Conservation (phyloP, 345 rosid species). For the Angophora floribunda region DNA sequence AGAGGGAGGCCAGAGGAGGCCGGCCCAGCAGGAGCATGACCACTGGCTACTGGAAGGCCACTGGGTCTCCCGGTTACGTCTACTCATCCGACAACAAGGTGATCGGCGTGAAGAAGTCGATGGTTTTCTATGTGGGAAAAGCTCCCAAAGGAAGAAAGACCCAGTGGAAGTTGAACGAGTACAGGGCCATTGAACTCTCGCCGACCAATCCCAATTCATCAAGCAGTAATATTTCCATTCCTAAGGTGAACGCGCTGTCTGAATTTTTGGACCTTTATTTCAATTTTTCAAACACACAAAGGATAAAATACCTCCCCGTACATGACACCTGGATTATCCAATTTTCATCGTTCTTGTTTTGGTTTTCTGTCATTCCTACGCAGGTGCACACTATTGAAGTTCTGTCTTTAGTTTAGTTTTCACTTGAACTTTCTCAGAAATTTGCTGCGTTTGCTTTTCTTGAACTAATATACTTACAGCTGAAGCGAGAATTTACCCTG, state of each 20-base stretch:
- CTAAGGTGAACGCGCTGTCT: background rate
- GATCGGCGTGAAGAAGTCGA: constrained; percentile 77
- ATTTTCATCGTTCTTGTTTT: background rate
- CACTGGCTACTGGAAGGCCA: constrained; percentile 91
- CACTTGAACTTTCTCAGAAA: background rate
- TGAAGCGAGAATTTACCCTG: background rate
- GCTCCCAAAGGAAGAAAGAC: constrained; percentile 58
- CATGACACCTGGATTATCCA: background rate
- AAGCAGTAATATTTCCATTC: background rate
- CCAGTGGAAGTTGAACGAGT: background rate
- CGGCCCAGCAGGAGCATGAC: constrained; percentile 60
- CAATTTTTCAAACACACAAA: background rate
- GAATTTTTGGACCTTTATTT: background rate
- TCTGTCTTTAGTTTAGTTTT: background rate
- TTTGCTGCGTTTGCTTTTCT: background rate
- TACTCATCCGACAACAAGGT: constrained; percentile 54
- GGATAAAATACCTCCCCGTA: background rate
- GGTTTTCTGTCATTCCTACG: background rate
- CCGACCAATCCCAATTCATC: background rate
- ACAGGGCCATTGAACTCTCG: background rate
- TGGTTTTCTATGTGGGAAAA: constrained; percentile 79
- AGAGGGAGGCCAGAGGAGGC: constrained; percentile 79
- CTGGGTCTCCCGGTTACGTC: constrained; percentile 74
- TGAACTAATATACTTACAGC: background rate
- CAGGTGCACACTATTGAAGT: background rate